Conservation (phyloP, 192 early-diverging fungal genomes). For the Martensiomyces pterosporus region DNA sequence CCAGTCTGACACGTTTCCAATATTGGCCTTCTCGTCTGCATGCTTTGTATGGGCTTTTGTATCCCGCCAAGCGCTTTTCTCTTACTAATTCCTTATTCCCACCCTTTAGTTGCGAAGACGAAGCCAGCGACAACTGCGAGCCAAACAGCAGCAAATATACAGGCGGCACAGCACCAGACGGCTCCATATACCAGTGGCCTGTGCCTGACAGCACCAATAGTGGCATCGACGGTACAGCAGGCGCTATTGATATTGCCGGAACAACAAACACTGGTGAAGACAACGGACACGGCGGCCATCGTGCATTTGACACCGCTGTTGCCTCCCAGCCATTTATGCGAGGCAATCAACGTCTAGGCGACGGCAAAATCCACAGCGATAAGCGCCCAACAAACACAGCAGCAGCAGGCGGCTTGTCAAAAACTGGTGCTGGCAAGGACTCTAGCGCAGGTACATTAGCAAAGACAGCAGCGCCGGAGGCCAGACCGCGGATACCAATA, state of each 20-base stretch:
- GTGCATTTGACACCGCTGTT: too few species aligned
- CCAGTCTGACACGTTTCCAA: background rate
- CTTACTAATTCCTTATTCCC: too few species aligned
- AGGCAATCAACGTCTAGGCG: background rate
- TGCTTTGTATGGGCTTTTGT: background rate
- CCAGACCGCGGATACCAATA: constrained; percentile 19
- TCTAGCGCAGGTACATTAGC: too few species aligned
- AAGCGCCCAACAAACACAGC: background rate
- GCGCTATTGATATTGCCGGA: too few species aligned
- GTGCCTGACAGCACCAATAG: too few species aligned
- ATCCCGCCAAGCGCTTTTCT: too few species aligned
- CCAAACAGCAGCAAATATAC: background rate
- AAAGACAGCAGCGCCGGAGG: background rate
- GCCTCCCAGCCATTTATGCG: background rate
- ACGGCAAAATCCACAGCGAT: too few species aligned
- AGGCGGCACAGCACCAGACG: background rate
- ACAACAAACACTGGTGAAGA: too few species aligned
- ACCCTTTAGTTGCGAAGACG: too few species aligned
- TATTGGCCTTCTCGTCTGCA: background rate
- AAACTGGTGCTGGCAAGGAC: background rate
- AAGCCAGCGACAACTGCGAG: background rate
- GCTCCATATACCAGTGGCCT: too few species aligned
- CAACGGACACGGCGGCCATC: too few species aligned
- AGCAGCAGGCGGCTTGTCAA: background rate
- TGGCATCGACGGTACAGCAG: too few species aligned